Base-by-base conservation (phyloP, 176 grass and related monocot genomes). In the Eragrostis curvula region DNA sequence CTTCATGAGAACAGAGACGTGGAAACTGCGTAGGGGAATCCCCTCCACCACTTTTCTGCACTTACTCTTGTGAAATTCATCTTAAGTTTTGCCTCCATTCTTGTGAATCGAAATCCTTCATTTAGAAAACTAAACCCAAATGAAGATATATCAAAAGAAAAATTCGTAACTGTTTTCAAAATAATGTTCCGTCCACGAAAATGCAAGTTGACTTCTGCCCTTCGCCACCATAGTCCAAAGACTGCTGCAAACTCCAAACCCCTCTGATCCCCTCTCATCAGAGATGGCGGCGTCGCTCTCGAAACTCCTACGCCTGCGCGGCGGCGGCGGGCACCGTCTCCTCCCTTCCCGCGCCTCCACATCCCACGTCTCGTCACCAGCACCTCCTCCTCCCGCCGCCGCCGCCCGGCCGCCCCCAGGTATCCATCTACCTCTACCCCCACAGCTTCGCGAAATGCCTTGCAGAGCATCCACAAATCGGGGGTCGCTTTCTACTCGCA, bases 251-350 rank as follows among this genome's bases (percentile, higher is more conserved):
- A 44, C 14, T 59, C 73, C 55, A 75, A 67, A 68, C 51, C 24
- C n/a, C 56, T 36, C 32, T 62, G 56, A 27, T 25, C n/a, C 55
- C 60, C 56, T 29, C 53, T 40, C 73, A 30, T 75, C 46, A 16
- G 83, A 59, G 66, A 94, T 94, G 94, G 89, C 87, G 87, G 83
- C 87, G 58, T 80, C 79, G 24, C 79, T 94, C 82, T 90, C 85
- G 87, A 90, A 79, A 81, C 69, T 84, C 71, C 72, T 94, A 23
- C 70, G 84, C 68, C 85, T 75, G 48, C 75, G 81, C 21, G 57
- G 17, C 81, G 25, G 24, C 53, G 75, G 81, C 81, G 32, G 61
- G 16, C 79, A 79, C 45, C 79, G 45, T 36, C 49, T 75, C 13
- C 77, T 85, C 74, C 46, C 77, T 44, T 79, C 70, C 46, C 66